These are phyloP conservation scores for Seiridium unicorne DNA, from an alignment of 2,329 filamentous ascomycete genomes.

Conservation along the genomic window DNA sequence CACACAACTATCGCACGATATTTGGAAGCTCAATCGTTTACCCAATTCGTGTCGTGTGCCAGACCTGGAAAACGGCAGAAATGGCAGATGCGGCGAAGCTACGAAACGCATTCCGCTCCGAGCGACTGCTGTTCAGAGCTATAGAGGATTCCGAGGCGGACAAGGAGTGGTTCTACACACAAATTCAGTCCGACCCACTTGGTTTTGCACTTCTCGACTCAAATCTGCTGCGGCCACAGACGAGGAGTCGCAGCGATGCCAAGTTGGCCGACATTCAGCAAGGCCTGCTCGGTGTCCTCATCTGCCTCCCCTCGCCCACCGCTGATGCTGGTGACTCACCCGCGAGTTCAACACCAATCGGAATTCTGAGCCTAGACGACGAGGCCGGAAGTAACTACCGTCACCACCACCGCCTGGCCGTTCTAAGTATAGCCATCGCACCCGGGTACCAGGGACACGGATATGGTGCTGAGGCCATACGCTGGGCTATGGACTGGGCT, in stretches of 20 bases:
- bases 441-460: slow-evolving; percentile 32
- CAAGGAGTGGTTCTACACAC: slow-evolving; percentile 9
- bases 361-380: not conserved
- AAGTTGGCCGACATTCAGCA: slow-evolving; percentile 8
- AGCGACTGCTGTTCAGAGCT: slow-evolving; percentile 17
- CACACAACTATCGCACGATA: too few species aligned
- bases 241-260: not conserved
- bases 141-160: slow-evolving; percentile 14
- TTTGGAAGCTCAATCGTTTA: too few species aligned
- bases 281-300: slow-evolving; percentile 10
- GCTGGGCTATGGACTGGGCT: slow-evolving; percentile 36
- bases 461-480: slow-evolving; percentile 38
- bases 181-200: slow-evolving; percentile 15
- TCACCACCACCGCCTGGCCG: not conserved
- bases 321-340: not conserved
- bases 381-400: not conserved
- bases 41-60: too few species aligned
- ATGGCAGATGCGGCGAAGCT: not conserved
- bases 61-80: not conserved
- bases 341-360: not conserved
- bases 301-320: slow-evolving; percentile 13
- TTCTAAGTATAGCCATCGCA: slow-evolving; percentile 17
- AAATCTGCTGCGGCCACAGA: slow-evolving; percentile 9
- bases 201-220: slow-evolving; percentile 5
- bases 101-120: slow-evolving; percentile 11